phyloP scores from a whole-genome alignment of 805 yeast species.

The Ogataea trehalophila region DNA sequence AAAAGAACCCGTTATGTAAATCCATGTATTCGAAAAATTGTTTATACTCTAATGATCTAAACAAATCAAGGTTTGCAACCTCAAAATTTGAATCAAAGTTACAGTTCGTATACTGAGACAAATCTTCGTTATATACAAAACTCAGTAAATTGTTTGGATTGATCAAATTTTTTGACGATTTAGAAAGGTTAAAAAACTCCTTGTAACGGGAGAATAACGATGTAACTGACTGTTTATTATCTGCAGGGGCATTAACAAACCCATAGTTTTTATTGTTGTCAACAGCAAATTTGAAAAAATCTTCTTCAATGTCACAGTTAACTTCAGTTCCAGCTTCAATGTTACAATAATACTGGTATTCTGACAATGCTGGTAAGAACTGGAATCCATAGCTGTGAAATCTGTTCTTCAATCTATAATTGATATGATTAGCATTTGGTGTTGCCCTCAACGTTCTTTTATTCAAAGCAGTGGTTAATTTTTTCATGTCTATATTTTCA shows the following conservation, averaged over 20 bases:
- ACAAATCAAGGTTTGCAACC: constrained; percentile 47
- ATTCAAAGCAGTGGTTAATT: constrained; percentile 43
- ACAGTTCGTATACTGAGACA: constrained; percentile 29
- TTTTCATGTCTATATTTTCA: constrained; percentile 55
- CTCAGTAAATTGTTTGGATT: constrained; percentile 27
- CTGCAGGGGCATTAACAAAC: constrained; percentile 31
- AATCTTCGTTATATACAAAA: constrained; percentile 7
- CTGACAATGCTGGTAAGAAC: constrained; percentile 36
- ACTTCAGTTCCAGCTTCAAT: constrained; percentile 53
- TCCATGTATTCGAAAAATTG: constrained; percentile 44
- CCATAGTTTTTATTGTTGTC: constrained; percentile 41
- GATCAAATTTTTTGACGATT: constrained; percentile 20
- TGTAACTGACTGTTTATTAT: constrained; percentile 13
- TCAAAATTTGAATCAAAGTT: constrained; percentile 61
- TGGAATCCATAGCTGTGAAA: constrained; percentile 49
- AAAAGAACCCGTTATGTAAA: constrained; percentile 46
- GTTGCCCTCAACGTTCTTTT: constrained; percentile 18
- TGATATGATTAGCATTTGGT: constrained; percentile 32
- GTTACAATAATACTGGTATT: constrained; percentile 52
- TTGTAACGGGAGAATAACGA: constrained; percentile 39
- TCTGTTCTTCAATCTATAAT: constrained; percentile 46
- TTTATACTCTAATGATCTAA: constrained; percentile 41
- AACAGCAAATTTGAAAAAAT: constrained; percentile 43
- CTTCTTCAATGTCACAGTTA: constrained; percentile 50
- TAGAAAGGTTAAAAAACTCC: constrained; percentile 31